Percentiles rank a stretch among this genome's conserved stretches.
Evolutionary conservation across 352 stramenopile species (phyloP).

Genomic region (Porosira glacialis): DNA sequence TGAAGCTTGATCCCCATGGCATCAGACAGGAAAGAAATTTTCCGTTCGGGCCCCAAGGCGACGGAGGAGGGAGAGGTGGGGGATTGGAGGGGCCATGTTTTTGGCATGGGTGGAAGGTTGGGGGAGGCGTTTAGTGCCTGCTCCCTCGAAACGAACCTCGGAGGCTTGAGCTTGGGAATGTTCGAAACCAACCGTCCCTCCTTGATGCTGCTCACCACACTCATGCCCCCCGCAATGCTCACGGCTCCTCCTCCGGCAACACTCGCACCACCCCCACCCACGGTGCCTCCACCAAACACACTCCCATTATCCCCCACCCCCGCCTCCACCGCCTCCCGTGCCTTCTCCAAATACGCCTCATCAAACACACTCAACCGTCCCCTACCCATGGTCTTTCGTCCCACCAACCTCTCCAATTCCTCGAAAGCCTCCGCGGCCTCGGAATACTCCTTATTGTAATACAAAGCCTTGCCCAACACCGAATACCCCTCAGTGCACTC

Average conservation of each 20-base stretch:
- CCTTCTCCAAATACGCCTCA: conserved; percentile 75
- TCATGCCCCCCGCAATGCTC: no score
- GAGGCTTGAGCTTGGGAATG: conserved; percentile 74
- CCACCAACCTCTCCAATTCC: conserved; percentile 48
- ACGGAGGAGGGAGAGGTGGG: neutral
- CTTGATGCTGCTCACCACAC: conserved; percentile 34
- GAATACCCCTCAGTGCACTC: conserved; percentile 69
- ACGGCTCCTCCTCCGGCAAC: conserved; percentile 34
- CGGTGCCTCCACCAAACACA: conserved; percentile 14
- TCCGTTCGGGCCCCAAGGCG: conserved; percentile 9
- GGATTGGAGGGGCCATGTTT: conserved; percentile 59
- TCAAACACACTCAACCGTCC: conserved; percentile 76
- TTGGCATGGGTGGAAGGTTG: conserved; percentile 69
- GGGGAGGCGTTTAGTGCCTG: conserved; percentile 58
- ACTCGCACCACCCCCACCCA: conserved; percentile 32
- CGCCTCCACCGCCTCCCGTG: conserved; percentile 51
- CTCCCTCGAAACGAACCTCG: conserved; percentile 76
- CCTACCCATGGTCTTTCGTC: no score
- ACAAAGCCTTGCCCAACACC: conserved; percentile 73
- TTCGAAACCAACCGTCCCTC: conserved; percentile 37
- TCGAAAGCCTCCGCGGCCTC: conserved; percentile 65
- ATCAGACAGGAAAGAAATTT: conserved; percentile 70
- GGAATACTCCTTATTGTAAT: conserved; percentile 78
- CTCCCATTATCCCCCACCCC: conserved; percentile 40
- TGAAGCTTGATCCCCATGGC: conserved; percentile 80